Evolutionary conservation across 208 protist genomes (phyloP).

Genomic region (Porcisia deanei): DNA sequence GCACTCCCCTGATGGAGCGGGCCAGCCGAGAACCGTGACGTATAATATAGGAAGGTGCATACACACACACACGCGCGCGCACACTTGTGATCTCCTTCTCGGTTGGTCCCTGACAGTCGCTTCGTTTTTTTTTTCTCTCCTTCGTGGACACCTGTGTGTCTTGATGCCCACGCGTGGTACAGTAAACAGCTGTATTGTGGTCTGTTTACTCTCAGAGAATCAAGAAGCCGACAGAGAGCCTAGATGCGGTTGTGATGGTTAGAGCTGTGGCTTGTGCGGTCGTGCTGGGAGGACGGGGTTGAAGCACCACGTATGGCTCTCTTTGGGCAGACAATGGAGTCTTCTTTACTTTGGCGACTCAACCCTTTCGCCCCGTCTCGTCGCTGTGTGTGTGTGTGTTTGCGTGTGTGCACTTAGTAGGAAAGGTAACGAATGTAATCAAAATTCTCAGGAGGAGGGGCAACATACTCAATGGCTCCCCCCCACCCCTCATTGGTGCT

Average conservation of each 20-base stretch:
- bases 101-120: background rate
- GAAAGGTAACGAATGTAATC: background rate
- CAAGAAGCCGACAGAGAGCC: background rate
- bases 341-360: background rate
- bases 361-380: background rate
- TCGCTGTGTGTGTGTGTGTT: background rate
- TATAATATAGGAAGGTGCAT: background rate
- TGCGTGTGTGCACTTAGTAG: background rate
- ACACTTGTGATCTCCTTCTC: background rate
- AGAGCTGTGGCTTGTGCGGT: no score
- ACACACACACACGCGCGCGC: background rate
- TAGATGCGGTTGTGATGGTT: background rate
- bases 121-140: background rate
- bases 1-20: background rate
- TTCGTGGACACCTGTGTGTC: background rate
- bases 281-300: background rate
- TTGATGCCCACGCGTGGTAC: background rate
- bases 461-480: background rate
- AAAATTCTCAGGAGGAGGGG: background rate
- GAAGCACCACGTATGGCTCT: background rate
- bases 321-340: background rate
- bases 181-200: background rate
- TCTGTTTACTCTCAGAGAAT: background rate
- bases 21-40: background rate
- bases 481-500: background rate